phyloP scores from a whole-genome alignment of 306 rosid genomes.

The Neltuma alba region DNA sequence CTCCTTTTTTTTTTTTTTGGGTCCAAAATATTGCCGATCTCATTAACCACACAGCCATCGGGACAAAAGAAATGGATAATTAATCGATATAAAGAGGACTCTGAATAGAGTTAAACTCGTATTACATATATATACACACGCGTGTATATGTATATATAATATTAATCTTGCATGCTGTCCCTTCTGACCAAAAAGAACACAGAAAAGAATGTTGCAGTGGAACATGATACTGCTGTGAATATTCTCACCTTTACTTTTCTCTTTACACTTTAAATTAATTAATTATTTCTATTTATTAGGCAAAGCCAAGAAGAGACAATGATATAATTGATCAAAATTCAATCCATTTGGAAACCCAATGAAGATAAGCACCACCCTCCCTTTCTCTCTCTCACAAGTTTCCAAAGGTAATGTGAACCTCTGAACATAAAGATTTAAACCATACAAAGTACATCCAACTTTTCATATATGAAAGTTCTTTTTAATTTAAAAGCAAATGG shows the following conservation, averaged over 20 bases:
- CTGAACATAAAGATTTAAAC: not conserved
- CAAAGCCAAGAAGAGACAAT: not conserved
- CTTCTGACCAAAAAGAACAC: constrained; percentile 29
- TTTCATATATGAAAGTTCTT: constrained; percentile 14
- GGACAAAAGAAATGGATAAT: no score
- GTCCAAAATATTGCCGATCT: no score
- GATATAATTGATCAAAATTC: not conserved
- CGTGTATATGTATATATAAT: not conserved
- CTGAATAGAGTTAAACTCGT: not conserved
- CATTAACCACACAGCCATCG: not conserved
- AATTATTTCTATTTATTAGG: not conserved
- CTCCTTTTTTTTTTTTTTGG: no score
- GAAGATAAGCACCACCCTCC: constrained; percentile 20
- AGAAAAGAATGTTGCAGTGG: constrained; percentile 30
- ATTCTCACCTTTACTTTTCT: constrained; percentile 22
- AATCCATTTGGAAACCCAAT: constrained; percentile 18
- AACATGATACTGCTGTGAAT: constrained; percentile 20
- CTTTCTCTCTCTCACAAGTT: constrained; percentile 11
- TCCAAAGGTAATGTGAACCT: constrained; percentile 34
- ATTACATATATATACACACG: not conserved
- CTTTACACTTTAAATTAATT: constrained; percentile 1
- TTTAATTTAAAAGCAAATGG: no score
- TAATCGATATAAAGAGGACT: not conserved
- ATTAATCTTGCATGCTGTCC: constrained; percentile 12
- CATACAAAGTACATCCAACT: not conserved